These are phyloP conservation scores for Pilasporangium apinafurcum DNA, from an alignment of 352 stramenopile species.

Conservation along the genomic window DNA sequence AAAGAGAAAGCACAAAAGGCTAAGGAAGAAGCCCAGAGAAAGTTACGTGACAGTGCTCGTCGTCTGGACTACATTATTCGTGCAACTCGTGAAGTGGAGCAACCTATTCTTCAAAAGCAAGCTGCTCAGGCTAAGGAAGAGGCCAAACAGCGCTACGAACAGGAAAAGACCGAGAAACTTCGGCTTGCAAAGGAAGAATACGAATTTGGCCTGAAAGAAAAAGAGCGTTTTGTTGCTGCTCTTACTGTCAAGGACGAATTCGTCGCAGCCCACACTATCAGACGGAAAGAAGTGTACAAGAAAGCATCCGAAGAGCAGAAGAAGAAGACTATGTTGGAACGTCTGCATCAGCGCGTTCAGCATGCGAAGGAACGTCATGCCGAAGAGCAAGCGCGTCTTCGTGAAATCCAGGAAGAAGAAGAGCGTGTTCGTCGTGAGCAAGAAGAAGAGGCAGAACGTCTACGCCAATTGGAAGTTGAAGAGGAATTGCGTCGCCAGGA, in stretches of 20 bases:
- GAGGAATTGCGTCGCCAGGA: constrained; percentile 61
- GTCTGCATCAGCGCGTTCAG: constrained; percentile 50
- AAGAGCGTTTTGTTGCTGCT: constrained; percentile 56
- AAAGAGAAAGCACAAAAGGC: constrained; percentile 94
- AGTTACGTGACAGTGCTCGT: constrained; percentile 89
- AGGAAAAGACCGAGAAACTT: constrained; percentile 81
- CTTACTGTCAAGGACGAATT: constrained; percentile 73
- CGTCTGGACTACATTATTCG: constrained; percentile 95
- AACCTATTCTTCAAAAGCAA: constrained; percentile 87
- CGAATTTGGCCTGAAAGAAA: constrained; percentile 88
- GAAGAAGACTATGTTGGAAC: constrained; percentile 73
- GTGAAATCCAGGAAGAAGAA: constrained; percentile 56
- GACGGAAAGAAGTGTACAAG: constrained; percentile 84
- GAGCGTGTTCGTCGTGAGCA: constrained; percentile 51
- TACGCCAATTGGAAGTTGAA: constrained; percentile 55
- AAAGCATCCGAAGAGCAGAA: constrained; percentile 79
- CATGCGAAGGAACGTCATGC: constrained; percentile 65
- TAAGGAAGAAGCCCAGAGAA: constrained; percentile 93
- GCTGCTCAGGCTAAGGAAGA: constrained; percentile 72
- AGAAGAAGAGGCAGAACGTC: constrained; percentile 46
- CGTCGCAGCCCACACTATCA: constrained; percentile 72
- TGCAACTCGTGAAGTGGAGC: constrained; percentile 94
- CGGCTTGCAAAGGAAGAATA: constrained; percentile 81
- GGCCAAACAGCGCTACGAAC: constrained; percentile 51
- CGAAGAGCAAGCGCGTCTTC: constrained; percentile 55